phyloP scores from a whole-genome alignment of 345 rosid genomes.

The Eucalyptus tenuipes region DNA sequence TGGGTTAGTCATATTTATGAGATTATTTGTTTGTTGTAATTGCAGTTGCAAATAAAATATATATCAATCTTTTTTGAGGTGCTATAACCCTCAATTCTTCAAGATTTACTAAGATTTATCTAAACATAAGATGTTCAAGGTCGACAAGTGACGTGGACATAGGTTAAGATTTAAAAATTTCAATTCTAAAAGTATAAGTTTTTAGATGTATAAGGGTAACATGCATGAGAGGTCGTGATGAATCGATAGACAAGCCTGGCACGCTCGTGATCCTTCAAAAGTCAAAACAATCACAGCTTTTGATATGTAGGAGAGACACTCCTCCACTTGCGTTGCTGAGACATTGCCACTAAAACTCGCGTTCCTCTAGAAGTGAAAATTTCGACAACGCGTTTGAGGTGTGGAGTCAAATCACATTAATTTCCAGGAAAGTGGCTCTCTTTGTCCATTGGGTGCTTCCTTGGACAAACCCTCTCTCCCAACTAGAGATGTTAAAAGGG shows the following conservation, averaged over 20 bases:
- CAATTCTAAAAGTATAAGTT: background rate
- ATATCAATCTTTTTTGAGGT: no score
- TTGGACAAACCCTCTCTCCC: background rate
- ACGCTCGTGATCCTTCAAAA: background rate
- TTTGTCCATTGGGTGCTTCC: background rate
- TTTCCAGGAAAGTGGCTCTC: background rate
- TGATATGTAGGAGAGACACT: background rate
- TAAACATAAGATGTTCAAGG: no score
- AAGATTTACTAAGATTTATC: no score
- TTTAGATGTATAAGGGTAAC: background rate
- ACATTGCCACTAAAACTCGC: background rate
- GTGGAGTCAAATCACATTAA: background rate
- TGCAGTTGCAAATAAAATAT: no score
- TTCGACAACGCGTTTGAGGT: background rate
- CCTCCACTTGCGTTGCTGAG: background rate
- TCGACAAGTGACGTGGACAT: background rate
- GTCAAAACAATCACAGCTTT: background rate
- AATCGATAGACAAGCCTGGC: background rate
- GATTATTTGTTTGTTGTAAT: no score
- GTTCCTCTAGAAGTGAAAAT: background rate
- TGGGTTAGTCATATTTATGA: no score
- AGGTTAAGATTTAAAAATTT: background rate
- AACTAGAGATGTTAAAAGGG: no score
- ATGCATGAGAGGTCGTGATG: background rate
- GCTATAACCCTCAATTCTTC: no score